A percentile compares a stretch with the other conserved stretches of the same genome.
Conservation (phyloP, 139 green algal genomes). For the Spirogloea muscicola region DNA sequence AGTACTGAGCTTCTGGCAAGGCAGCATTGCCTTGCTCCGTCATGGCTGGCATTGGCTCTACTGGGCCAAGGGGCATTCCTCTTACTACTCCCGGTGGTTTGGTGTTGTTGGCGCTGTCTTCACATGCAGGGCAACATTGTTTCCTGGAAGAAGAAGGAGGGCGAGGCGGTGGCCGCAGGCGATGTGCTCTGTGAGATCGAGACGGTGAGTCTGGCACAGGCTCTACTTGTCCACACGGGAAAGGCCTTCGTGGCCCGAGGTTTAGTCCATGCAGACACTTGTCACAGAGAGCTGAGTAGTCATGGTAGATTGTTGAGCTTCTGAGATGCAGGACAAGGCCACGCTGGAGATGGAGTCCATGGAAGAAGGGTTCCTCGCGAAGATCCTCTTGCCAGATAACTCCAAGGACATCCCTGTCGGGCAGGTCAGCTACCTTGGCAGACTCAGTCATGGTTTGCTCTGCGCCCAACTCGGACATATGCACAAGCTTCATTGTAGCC, state of each 20-base stretch:
- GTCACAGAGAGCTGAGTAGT: no score
- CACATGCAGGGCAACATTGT: slow-evolving; percentile 76
- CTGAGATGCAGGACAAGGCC: slow-evolving; percentile 80
- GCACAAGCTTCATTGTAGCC: no score
- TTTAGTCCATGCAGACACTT: no score
- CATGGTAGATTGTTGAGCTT: no score
- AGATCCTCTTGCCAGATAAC: slow-evolving; percentile 67
- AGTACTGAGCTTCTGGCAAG: no score
- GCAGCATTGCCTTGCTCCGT: not conserved
- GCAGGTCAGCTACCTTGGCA: no score
- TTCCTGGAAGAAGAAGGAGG: slow-evolving; percentile 73
- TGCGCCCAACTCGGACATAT: no score
- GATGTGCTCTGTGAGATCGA: slow-evolving; percentile 86
- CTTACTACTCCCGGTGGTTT: not conserved
- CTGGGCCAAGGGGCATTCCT: not conserved
- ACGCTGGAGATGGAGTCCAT: slow-evolving; percentile 59
- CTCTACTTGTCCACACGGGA: not conserved
- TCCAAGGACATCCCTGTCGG: slow-evolving; percentile 71
- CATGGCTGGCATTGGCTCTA: not conserved
- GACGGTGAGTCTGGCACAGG: slow-evolving; percentile 57
- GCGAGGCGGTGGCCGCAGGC: slow-evolving; percentile 68
- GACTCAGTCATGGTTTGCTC: no score
- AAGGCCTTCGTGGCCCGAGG: no score
- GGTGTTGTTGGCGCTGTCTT: not conserved
- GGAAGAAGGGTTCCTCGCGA: slow-evolving; percentile 67